Base-by-base conservation (phyloP, 2,329 filamentous ascomycete species). In the Penicillium verrucosum region DNA sequence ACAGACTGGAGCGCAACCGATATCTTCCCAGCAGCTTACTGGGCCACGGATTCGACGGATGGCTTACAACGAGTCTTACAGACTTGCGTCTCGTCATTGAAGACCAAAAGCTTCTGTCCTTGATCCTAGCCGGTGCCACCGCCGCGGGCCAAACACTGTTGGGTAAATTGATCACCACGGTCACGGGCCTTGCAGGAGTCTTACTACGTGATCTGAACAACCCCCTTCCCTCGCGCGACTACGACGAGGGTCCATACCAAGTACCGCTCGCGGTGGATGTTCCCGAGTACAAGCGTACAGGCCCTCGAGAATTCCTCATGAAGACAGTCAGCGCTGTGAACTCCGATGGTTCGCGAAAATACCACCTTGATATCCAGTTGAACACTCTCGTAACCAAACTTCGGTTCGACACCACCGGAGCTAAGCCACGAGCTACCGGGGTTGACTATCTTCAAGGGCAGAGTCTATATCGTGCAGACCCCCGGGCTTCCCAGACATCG, bases 1-100 rank as follows among this genome's bases (percentile, higher is more conserved):
- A 75, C 41, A 77, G 75, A 60, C 63, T 86, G 41, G 83, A 86
- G 69, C 73, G 77, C 47, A 81, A 81, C 70, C 67, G 75, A 12
- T 84, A 85, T 67, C 69, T 82, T 2, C 74, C 64, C 53, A 75
- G 59, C 54, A 73, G 54, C 38, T 58, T 67, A 49, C 42, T 40
- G 23, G 83, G 82, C 5, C 85, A 87, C 62, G 85, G 85, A 12
- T 82, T 78, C 60, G 65, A 78, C 30, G 85, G 84, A 25, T 87
- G 83, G 84, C 75, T 85, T 18, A 69, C 71, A 27, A 84, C 81
- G 1, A 77, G 78, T 56, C 70, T 78, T 5, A 79, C 82, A 0
- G 78, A 81, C 8, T 69, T 85, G 42, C 76, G 70, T 14, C 75
- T 86, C 29, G 78, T 82, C 2, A 68, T 81, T 2, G 67, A 75